Conservation (phyloP, 371 early-diverging fungal genomes). For the Rhizopus microsporus region DNA sequence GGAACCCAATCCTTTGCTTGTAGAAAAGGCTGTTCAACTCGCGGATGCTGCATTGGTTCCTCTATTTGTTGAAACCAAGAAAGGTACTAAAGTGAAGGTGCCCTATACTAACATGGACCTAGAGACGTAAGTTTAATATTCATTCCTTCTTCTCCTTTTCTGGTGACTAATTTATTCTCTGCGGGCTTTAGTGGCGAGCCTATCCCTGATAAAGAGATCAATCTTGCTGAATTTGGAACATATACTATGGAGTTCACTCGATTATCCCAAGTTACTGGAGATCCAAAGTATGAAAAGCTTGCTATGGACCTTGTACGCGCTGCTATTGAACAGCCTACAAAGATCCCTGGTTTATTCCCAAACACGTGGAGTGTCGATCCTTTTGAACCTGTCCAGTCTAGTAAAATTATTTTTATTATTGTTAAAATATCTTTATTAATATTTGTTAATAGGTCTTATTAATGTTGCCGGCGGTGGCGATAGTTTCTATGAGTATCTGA, state of each 20-base stretch:
- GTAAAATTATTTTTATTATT: slow-evolving; percentile 5
- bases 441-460: slow-evolving; percentile 29
- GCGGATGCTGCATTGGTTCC: slow-evolving; percentile 69
- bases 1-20: slow-evolving; percentile 55
- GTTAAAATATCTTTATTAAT: not conserved
- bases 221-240: slow-evolving; percentile 81
- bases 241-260: slow-evolving; percentile 83
- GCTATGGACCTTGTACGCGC: slow-evolving; percentile 53
- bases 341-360: slow-evolving; percentile 60
- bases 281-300: slow-evolving; percentile 56
- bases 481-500: slow-evolving; percentile 84
- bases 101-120: slow-evolving; percentile 78
- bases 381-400: slow-evolving; percentile 27
- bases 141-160: not conserved
- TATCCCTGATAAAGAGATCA: slow-evolving; percentile 13
- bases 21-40: slow-evolving; percentile 74
- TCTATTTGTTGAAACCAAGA: slow-evolving; percentile 56
- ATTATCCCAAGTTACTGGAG: slow-evolving; percentile 69
- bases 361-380: slow-evolving; percentile 27
- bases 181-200: slow-evolving; percentile 9
- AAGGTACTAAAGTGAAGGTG: slow-evolving; percentile 60
- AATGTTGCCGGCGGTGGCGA: slow-evolving; percentile 69
- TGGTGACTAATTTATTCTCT: not conserved
- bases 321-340: slow-evolving; percentile 27
- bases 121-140: slow-evolving; percentile 22